A percentile compares a stretch with the other conserved stretches of the same genome.
These are phyloP conservation scores for Paraleonurus japonicus DNA, from an alignment of 257 asterid species.

Conservation along the genomic window DNA sequence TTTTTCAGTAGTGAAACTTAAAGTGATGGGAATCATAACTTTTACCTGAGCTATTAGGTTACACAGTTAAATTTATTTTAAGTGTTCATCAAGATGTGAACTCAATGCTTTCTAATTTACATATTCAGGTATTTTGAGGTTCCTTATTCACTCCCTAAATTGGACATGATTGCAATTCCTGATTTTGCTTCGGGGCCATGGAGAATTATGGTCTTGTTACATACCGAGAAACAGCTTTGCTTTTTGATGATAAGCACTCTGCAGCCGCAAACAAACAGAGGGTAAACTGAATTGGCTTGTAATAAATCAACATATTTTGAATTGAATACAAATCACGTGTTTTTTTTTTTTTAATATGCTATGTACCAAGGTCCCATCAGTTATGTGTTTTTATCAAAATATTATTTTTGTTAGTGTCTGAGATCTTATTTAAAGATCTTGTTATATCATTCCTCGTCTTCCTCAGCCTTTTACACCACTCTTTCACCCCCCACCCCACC, in stretches of 20 bases:
- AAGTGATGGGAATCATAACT: background rate
- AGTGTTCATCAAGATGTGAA: constrained; percentile 15
- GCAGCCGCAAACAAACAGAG: constrained; percentile 99
- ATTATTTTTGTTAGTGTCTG: background rate
- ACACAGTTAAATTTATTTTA: background rate
- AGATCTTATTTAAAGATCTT: background rate
- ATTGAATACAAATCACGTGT: background rate
- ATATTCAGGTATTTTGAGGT: constrained; percentile 70
- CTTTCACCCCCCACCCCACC: no score
- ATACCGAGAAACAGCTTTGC: constrained; percentile 88
- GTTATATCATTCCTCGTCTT: background rate
- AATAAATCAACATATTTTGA: constrained; percentile 10
- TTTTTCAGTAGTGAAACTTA: background rate
- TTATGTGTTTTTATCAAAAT: background rate
- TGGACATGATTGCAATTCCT: constrained; percentile 98
- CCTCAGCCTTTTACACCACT: background rate
- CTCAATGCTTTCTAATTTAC: constrained; percentile 8
- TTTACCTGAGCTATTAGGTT: background rate
- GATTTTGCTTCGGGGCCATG: constrained; percentile 99
- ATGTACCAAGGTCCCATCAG: background rate
- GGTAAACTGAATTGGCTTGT: constrained; percentile 40
- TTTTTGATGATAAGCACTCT: constrained; percentile 89
- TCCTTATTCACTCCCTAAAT: constrained; percentile 88
- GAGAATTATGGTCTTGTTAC: constrained; percentile 97
- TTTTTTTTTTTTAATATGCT: background rate